Conservation (phyloP, 768 basidiomycete species). For the Lactarius quietus region DNA sequence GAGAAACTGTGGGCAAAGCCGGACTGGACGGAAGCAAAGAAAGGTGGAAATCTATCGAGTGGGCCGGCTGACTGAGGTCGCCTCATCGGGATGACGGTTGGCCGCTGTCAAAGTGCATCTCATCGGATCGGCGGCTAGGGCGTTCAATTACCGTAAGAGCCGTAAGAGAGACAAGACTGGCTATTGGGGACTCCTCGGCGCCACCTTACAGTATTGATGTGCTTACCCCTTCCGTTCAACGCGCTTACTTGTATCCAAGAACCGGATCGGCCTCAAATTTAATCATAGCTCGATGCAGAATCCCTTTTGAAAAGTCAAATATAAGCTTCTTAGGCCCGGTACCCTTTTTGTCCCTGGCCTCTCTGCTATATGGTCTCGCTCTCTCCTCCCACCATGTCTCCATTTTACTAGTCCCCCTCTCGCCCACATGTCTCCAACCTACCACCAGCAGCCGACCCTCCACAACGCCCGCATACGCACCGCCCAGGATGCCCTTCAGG, state of each 20-base stretch:
- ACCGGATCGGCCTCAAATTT: conserved; percentile 26
- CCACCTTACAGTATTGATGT: conserved; percentile 19
- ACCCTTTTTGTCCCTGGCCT: conserved; percentile 27
- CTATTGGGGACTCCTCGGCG: conserved; percentile 20
- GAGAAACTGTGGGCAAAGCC: conserved; percentile 19
- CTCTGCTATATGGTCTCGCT: conserved; percentile 22
- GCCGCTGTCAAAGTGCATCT: conserved; percentile 16
- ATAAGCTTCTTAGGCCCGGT: conserved; percentile 29
- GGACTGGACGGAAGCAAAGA: conserved; percentile 14
- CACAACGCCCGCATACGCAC: conserved; percentile 71
- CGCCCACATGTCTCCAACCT: conserved; percentile 23
- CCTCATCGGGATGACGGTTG: conserved; percentile 12
- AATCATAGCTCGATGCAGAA: conserved; percentile 25
- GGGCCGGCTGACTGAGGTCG: conserved; percentile 3
- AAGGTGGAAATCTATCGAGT: neutral
- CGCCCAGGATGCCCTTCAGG: conserved; percentile 73
- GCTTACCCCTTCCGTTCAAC: conserved; percentile 19
- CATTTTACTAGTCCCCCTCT: conserved; percentile 26
- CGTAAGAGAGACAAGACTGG: conserved; percentile 10
- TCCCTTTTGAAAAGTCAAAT: conserved; percentile 28
- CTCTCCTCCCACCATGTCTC: conserved; percentile 26
- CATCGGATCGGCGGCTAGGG: conserved; percentile 23
- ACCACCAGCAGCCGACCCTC: conserved; percentile 73
- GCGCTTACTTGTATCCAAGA: conserved; percentile 20
- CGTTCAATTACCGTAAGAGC: conserved; percentile 18